These are phyloP conservation scores for Coccomyxa sp. DNA, from an alignment of 139 green algal species.

Conservation along the genomic window DNA sequence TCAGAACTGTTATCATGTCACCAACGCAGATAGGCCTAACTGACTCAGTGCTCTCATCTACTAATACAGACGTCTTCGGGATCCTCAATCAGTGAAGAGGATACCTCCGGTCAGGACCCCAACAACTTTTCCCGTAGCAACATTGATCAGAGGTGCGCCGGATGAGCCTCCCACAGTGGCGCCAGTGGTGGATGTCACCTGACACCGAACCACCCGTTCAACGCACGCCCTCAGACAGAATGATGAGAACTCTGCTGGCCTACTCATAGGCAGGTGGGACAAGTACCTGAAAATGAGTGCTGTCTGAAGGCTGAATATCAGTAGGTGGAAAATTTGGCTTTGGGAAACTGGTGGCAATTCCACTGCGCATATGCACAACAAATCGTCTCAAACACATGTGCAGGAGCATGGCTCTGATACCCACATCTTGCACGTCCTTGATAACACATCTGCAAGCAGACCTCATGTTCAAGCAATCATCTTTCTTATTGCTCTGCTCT, in stretches of 20 bases:
- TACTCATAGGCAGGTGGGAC: neutral
- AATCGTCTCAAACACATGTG: neutral
- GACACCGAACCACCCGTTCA: neutral
- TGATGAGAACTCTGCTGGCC: neutral
- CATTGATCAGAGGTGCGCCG: neutral
- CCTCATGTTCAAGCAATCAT: no score
- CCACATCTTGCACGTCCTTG: neutral
- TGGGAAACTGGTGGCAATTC: neutral
- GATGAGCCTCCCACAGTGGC: neutral
- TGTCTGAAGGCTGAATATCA: neutral
- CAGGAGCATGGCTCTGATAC: neutral
- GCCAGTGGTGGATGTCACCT: neutral
- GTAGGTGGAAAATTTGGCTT: neutral
- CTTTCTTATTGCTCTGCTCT: neutral
- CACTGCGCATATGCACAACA: neutral
- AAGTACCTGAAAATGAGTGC: neutral
- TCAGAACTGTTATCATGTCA: no score
- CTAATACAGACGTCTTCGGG: no score
- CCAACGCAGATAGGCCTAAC: no score
- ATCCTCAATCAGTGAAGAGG: no score
- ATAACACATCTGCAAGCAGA: neutral
- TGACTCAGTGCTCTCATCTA: no score
- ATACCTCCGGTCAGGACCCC: neutral
- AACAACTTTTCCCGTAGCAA: neutral
- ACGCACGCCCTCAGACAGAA: neutral